A percentile compares a stretch with the other conserved stretches of the same genome.
Evolutionary conservation across 23 red algal genomes (phyloP).

Genomic region (Gracilaria caudata): DNA sequence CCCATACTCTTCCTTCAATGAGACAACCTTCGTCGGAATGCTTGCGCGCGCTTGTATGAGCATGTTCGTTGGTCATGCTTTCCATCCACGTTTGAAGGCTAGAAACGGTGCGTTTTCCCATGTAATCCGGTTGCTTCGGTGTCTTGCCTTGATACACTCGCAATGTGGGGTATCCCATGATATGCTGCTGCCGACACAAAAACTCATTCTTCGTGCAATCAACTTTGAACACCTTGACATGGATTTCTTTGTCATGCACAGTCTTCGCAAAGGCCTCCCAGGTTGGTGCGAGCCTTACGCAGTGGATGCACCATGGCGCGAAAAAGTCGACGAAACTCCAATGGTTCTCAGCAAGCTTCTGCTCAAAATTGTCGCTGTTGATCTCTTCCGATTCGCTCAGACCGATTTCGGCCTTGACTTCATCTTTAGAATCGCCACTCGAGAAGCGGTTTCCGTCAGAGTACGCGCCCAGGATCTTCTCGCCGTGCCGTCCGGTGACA

Average conservation of each 20-base stretch:
- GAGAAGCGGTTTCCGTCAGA: conserved; percentile 56
- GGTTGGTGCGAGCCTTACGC: conserved; percentile 67
- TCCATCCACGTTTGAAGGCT: conserved; percentile 76
- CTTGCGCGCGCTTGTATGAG: conserved; percentile 36
- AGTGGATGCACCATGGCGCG: conserved; percentile 78
- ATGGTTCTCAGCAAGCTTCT: conserved; percentile 63
- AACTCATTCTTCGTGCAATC: conserved; percentile 74
- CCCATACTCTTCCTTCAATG: conserved; percentile 72
- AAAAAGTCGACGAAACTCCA: conserved; percentile 86
- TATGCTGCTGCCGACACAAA: conserved; percentile 60
- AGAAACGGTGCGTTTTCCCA: conserved; percentile 69
- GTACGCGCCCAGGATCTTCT: conserved; percentile 70
- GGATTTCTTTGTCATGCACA: conserved; percentile 79
- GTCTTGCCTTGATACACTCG: conserved; percentile 63
- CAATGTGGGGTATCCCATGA: conserved; percentile 72
- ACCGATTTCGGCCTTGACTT: conserved; percentile 52
- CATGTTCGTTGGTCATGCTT: conserved; percentile 77
- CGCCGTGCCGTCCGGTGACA: conserved; percentile 57
- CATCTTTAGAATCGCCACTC: conserved; percentile 55
- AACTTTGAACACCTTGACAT: conserved; percentile 76
- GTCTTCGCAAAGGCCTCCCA: conserved; percentile 84
- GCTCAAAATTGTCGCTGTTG: conserved; percentile 46
- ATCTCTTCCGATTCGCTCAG: conserved; percentile 69
- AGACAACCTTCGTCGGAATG: conserved; percentile 77
- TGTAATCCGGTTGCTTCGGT: conserved; percentile 61